phyloP scores from a whole-genome alignment of 441 rosid species.

The Geranium incanum region DNA sequence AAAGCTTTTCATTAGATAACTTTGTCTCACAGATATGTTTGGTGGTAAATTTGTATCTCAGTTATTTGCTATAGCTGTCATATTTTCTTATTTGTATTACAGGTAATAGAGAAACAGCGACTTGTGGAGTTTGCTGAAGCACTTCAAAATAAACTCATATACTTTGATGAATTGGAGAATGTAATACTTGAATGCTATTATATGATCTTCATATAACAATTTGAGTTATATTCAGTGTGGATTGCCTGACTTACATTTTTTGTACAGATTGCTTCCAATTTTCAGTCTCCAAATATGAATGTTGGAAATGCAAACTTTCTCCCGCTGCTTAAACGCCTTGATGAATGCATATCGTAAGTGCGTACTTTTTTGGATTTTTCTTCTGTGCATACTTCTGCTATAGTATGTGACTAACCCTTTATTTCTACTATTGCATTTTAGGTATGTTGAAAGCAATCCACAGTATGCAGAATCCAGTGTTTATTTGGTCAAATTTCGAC shows the following conservation, averaged over 20 bases:
- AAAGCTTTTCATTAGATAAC: not conserved
- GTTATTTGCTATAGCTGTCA: constrained; percentile 11
- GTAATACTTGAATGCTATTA: constrained; percentile 62
- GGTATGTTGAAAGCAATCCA: constrained; percentile 88
- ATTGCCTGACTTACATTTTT: constrained; percentile 16
- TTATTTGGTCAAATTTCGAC: constrained; percentile 89
- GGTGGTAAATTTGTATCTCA: not conserved
- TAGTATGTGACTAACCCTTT: not conserved
- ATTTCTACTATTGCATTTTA: constrained; percentile 20
- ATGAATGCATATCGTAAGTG: constrained; percentile 90
- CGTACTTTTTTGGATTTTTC: constrained; percentile 7
- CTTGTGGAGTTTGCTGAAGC: constrained; percentile 92
- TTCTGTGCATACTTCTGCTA: not conserved
- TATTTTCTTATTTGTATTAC: constrained; percentile 20
- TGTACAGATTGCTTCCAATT: constrained; percentile 73
- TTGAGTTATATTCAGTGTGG: constrained; percentile 10
- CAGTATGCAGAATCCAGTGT: constrained; percentile 93
- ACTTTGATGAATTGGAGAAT: constrained; percentile 98
- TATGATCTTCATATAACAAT: constrained; percentile 3
- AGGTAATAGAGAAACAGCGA: constrained; percentile 87
- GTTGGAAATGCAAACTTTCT: constrained; percentile 78
- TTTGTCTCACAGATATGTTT: not conserved
- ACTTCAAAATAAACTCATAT: constrained; percentile 80
- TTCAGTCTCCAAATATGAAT: constrained; percentile 78
- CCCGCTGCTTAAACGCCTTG: constrained; percentile 81